phyloP scores from a whole-genome alignment of 2,329 filamentous ascomycete genomes.

The Colletotrichum zoysiae region DNA sequence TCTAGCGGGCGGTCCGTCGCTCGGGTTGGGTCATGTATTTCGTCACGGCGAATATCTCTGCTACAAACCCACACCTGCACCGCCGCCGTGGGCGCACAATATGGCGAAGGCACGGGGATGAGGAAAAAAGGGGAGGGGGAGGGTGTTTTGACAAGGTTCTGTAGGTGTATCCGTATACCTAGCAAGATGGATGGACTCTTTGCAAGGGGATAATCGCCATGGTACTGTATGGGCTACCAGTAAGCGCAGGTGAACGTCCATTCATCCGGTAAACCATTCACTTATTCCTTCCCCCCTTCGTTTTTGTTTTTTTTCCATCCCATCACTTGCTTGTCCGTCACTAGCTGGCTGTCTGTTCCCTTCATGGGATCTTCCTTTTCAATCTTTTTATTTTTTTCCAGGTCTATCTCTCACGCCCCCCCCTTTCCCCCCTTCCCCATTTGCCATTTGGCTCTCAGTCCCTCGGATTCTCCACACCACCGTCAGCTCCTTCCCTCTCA shows the following conservation, averaged over 20 bases:
- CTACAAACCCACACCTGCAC: constrained; percentile 40
- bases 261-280: constrained; percentile 18
- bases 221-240: constrained; percentile 12
- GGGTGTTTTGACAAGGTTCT: constrained; percentile 29
- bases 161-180: constrained; percentile 38
- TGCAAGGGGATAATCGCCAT: background rate
- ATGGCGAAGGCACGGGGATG: constrained; percentile 20
- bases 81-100: constrained; percentile 29
- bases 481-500: constrained; percentile 30
- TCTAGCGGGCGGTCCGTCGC: constrained; percentile 21
- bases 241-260: constrained; percentile 17
- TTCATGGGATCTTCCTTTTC: constrained; percentile 30
- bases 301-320: constrained; percentile 37
- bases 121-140: constrained; percentile 22
- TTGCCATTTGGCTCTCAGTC: constrained; percentile 32
- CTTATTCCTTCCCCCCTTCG: constrained; percentile 7
- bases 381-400: constrained; percentile 6
- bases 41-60: constrained; percentile 40
- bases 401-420: constrained; percentile 4
- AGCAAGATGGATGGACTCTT: constrained; percentile 11
- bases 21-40: constrained; percentile 30
- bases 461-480: constrained; percentile 41
- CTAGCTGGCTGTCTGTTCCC: constrained; percentile 15
- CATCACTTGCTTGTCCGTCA: constrained; percentile 25
- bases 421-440: background rate